Evolutionary conservation across 2,329 filamentous ascomycete species (phyloP), one percentile per base, ranked within the genome.

Genomic region (Zelopaecilomyces penicillatus): DNA sequence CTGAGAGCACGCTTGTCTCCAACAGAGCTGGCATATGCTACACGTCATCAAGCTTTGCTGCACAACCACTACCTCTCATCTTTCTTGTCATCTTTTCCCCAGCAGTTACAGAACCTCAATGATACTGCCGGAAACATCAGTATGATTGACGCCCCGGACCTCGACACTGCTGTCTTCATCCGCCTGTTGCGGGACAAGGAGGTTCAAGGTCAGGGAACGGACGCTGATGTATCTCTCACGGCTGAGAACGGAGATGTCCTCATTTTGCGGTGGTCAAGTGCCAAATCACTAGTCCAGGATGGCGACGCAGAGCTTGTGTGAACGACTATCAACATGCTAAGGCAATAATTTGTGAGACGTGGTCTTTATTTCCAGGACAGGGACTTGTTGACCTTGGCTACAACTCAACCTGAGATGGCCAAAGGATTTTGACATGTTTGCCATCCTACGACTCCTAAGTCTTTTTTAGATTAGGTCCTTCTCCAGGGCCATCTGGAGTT

Each of bases 61-160:
- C 83, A 90, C 45, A 76, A 80, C 42, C 90, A 97, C 65, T 97
- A 95, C 66, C 74, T 85, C 5, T 77, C 83, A 1, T 91, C 87
- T 1, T 98, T 98, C 58, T 74, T 98, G 11, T 76, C 75, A 0
- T 80, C 84, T 9, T 96, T 98, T 56, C 93, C 93, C 1, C 68
- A 78, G 10, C 73, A 79, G 38, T 65, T 98, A 55, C 85, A 91
- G 63, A 82, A 89, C 53, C 70, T 98, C 43, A 94, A 97, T 65
- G 93, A 98, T 67, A 87, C 85, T 10, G 82, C 85, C 0, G 91
- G 89, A 30, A 90, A 90, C 7, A 83, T 91, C 45, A 89, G 79
- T 67, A 98, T 98, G 93, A 80, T 97, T 30, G 89, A 95, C 59
- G 73, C 78, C 2, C 93, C 93, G 0, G 93, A 97, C 61, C 67